Evolutionary conservation across 805 yeast genomes (phyloP), one percentile per base, ranked within the genome.

Genomic region (Brettanomyces custersianus): DNA sequence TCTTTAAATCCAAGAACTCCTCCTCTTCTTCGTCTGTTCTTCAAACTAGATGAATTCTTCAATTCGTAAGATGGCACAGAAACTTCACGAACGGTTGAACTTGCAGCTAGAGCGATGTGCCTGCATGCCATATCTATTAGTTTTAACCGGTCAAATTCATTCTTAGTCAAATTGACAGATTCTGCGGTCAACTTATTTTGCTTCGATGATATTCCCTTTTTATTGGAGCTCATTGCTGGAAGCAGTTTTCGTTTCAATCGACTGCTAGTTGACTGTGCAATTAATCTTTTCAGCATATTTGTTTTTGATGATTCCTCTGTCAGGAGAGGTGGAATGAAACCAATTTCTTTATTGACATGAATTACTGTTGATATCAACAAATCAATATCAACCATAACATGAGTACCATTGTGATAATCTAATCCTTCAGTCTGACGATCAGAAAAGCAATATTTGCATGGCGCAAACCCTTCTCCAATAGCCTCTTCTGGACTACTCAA

Each of bases 1-100:
- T 86, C 95, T 55, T 84, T 82, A 63, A 86, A 86, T 0, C 88
- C 90, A 32, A 80, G 59, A 9, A 80, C 84, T 29, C 86, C 87
- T 15, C 90, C 90, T 56, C 85, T 66, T 64, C 82, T 72, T 53
- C 72, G 68, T 54, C 68, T 68, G 55, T 66, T 66, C 34, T 54
- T 61, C 26, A 53, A 51, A 6, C 45, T 43, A 10, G 41, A 37
- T n/a, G 33, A 30, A 31, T 19, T 19, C 43, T 33, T 29, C 12
- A n/a, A 12, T n/a, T 30, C 24, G 7, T 18, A 15, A 10, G 12
- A 15, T 7, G 34, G 26, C 11, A 13, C 13, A 12, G 20, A 22
- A 18, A 33, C 26, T 10, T 28, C 33, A 8, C 33, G 17, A 1
- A 35, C 18, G 0, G 57, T 54, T 1, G 60, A 51, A 11, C 49